A percentile compares a stretch with the other conserved stretches of the same genome.
These are phyloP conservation scores for Calonectria pauciramosa DNA, from an alignment of 2,329 filamentous ascomycete species.

Conservation along the genomic window DNA sequence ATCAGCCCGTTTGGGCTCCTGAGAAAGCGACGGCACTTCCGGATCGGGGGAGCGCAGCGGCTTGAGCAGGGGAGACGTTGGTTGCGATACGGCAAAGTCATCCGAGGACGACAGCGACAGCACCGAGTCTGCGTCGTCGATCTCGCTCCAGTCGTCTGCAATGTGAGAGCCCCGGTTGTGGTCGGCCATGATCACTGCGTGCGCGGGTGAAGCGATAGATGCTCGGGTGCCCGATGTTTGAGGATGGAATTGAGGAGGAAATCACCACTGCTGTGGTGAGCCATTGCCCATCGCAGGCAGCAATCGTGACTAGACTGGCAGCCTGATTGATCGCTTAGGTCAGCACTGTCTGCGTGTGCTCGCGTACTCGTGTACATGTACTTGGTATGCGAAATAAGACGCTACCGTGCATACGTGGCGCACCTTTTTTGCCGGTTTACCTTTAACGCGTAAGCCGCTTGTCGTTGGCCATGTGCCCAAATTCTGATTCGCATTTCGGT, in stretches of 20 bases:
- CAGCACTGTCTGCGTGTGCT: background rate
- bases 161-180: constrained; percentile 22
- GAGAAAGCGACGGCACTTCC: background rate
- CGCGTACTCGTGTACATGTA: background rate
- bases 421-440: background rate
- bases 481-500: background rate
- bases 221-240: background rate
- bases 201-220: background rate
- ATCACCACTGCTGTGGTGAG: background rate
- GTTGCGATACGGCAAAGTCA: background rate
- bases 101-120: constrained; percentile 32
- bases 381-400: background rate
- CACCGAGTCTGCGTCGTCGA: constrained; percentile 36
- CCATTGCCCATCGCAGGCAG: background rate
- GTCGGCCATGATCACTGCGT: constrained; percentile 25
- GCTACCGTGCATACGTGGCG: background rate
- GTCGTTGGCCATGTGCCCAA: background rate
- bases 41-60: background rate
- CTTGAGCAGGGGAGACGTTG: constrained; percentile 13
- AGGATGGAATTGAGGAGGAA: background rate
- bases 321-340: constrained; percentile 17
- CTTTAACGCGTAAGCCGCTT: constrained; percentile 3
- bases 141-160: constrained; percentile 40
- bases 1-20: background rate
- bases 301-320: constrained; percentile 1